Evolutionary conservation across 139 green algal species (phyloP), one percentile per base, ranked within the genome.

Genomic region (Chlamydomonas incerta): DNA sequence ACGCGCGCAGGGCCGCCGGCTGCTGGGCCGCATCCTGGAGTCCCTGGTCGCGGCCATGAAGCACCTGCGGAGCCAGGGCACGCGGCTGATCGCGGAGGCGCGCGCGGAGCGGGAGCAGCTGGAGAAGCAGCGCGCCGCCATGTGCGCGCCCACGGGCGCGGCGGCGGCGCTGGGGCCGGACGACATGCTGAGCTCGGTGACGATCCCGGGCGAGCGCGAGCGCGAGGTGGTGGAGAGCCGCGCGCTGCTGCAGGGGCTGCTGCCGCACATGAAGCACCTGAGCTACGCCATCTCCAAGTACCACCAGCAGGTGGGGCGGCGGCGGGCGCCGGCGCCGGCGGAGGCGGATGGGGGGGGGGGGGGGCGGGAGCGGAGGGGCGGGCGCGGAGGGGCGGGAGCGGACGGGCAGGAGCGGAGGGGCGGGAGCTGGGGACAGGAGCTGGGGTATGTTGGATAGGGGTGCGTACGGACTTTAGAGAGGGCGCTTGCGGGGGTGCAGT

Each of bases 21-120:
- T 98, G 67, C 90, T 98, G 65, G 91, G 83, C 26, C 90, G 88
- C 31, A 97, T 99, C 67, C 90, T 99, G 68, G 93, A 96, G 33
- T 93, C 90, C 63, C 95, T 99, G 73, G 93, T 97, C 55, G 84
- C 72, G 47, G 98, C 97, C 82, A 87, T 99, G 55, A 90, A 87
- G 29, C 46, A 73, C 24, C 82, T 98, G 50, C 70, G 74, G 35
- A 26, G n/a, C 26, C 76, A 72, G 83, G 83, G 74, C 29, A 17
- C 63, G 46, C 77, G 77, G 28, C 65, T 80, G 28, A 77, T 86
- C 17, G 10, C 73, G 8, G 86, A 88, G 72, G 90, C 72, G 4
- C 68, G 74, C 21, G 72, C 88, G 55, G 83, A 90, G 79, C 67
- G 80, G 6, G 74, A 72, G 72, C 50, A 46, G 80, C 83, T 85